Conservation (phyloP, 257 asterid species). For the Solanum pennellii region DNA sequence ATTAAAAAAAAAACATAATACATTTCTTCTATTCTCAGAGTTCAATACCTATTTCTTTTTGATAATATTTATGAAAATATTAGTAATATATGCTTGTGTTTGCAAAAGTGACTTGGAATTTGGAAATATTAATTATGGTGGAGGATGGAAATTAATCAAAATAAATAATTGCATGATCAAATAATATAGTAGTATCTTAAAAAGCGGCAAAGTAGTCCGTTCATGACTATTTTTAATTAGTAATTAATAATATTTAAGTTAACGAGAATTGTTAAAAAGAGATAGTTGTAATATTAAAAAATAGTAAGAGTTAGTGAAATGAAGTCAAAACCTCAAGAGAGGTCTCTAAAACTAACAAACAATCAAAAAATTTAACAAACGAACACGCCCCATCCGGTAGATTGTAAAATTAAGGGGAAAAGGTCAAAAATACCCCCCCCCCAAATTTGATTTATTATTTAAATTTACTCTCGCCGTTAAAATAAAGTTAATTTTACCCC, state of each 20-base stretch:
- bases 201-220: background rate
- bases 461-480: too few species aligned
- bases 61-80: background rate
- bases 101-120: background rate
- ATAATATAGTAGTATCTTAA: background rate
- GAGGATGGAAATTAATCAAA: background rate
- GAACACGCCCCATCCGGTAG: accelerated
- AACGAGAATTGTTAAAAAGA: background rate
- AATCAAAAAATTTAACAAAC: background rate
- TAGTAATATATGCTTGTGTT: background rate
- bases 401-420: too few species aligned
- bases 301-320: accelerated
- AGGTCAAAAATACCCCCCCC: too few species aligned
- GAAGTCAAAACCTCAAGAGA: background rate
- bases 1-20: too few species aligned
- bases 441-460: too few species aligned
- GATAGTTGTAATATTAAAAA: too few species aligned
- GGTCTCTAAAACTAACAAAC: too few species aligned
- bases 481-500: too few species aligned
- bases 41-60: background rate
- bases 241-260: background rate
- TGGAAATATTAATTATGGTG: background rate
- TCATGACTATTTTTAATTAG: background rate
- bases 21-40: background rate
- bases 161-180: background rate